These are phyloP conservation scores for Tetracentron sinense DNA, from an alignment of 164 flowering plant genomes.

Conservation along the genomic window DNA sequence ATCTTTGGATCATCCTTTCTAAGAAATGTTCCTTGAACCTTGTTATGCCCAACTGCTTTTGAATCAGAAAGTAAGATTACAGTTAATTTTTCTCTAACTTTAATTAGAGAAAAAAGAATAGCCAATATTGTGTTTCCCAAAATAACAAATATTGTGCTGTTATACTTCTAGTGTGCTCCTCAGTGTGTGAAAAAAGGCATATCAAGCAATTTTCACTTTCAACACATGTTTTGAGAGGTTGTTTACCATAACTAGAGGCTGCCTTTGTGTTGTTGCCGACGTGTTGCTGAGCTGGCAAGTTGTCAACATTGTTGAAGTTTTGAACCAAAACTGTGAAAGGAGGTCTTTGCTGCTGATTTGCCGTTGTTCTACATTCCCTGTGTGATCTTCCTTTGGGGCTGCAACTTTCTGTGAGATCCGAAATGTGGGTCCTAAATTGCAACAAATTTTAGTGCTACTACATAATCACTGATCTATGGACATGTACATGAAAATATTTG, in stretches of 20 bases:
- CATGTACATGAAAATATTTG: neutral
- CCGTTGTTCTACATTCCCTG: slow-evolving; percentile 22
- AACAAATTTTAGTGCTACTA: slow-evolving; percentile 4
- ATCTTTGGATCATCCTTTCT: slow-evolving; percentile 86
- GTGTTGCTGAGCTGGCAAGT: slow-evolving; percentile 27
- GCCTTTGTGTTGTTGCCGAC: slow-evolving; percentile 21
- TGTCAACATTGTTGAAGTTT: slow-evolving; percentile 31
- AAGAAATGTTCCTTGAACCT: slow-evolving; percentile 63
- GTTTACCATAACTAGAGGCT: slow-evolving; percentile 43
- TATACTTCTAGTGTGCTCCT: slow-evolving; percentile 1
- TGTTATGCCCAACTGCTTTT: slow-evolving; percentile 36
- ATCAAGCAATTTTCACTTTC: no score
- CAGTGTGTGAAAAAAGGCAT: neutral
- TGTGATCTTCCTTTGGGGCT: slow-evolving; percentile 29
- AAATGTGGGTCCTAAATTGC: slow-evolving; percentile 37
- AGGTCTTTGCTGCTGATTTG: slow-evolving; percentile 47
- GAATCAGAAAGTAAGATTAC: slow-evolving; percentile 2
- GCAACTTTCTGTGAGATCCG: slow-evolving; percentile 30
- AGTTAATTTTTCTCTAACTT: neutral
- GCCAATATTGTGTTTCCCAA: neutral
- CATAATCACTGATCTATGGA: neutral
- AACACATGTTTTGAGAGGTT: slow-evolving; percentile 1
- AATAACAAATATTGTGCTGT: slow-evolving; percentile 1
- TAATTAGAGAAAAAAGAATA: neutral
- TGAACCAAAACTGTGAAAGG: slow-evolving; percentile 62